A percentile compares a stretch with the other conserved stretches of the same genome.
Conservation (phyloP, 371 early-diverging fungal genomes). For the Haplosporangium sp. region DNA sequence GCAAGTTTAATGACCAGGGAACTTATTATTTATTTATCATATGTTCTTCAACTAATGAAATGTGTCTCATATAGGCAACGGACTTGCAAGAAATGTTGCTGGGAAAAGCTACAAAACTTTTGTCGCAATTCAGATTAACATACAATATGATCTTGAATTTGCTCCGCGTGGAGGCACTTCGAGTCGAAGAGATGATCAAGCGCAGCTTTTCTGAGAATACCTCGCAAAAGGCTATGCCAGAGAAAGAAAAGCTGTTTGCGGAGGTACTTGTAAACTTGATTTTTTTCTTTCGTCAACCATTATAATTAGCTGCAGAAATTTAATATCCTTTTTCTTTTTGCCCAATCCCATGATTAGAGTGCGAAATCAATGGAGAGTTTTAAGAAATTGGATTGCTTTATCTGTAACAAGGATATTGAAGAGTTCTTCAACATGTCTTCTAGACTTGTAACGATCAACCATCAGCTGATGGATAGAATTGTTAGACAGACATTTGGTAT, state of each 20-base stretch:
- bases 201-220: slow-evolving; percentile 96
- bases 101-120: slow-evolving; percentile 91
- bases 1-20: slow-evolving; percentile 32
- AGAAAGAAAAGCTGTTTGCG: slow-evolving; percentile 70
- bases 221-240: slow-evolving; percentile 85
- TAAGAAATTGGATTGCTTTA: slow-evolving; percentile 82
- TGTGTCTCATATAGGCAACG: slow-evolving; percentile 51
- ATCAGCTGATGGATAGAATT: slow-evolving; percentile 72
- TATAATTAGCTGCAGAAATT: too few species aligned
- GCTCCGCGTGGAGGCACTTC: slow-evolving; percentile 96
- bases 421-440: slow-evolving; percentile 78
- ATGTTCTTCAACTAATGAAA: background rate
- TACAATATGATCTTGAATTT: slow-evolving; percentile 99
- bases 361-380: slow-evolving; percentile 68
- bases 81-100: slow-evolving; percentile 84
- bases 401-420: slow-evolving; percentile 84
- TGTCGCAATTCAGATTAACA: slow-evolving; percentile 97
- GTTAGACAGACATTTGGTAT: slow-evolving; percentile 70
- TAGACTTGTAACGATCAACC: slow-evolving; percentile 67
- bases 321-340: background rate
- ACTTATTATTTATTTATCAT: background rate
- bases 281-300: too few species aligned
- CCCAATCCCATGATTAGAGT: slow-evolving; percentile 49
- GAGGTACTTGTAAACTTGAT: slow-evolving; percentile 48
- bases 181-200: slow-evolving; percentile 98